Conservation (phyloP, 2,329 filamentous ascomycete species). For the Aspergillus sp. region DNA sequence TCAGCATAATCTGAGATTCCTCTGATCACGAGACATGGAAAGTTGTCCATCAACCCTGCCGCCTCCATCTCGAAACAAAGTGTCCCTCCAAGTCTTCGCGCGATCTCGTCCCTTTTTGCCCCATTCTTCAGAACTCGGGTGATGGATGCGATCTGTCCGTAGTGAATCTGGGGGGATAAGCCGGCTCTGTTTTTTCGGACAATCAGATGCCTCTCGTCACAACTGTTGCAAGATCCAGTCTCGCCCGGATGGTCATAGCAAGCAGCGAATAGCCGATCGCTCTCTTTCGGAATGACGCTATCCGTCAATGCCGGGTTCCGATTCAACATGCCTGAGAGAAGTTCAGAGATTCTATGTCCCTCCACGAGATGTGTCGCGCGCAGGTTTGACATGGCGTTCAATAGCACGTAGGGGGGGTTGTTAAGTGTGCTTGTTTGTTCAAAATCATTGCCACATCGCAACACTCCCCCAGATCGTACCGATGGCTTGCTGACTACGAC, state of each 20-base stretch:
- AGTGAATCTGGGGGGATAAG: background rate
- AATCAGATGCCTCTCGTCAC: background rate
- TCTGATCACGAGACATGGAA: conserved; percentile 8
- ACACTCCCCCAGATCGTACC: conserved; percentile 22
- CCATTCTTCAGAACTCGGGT: conserved; percentile 3
- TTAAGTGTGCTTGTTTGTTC: background rate
- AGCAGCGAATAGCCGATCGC: background rate
- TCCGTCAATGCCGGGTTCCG: background rate
- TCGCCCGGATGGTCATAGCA: background rate
- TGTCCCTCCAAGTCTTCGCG: background rate
- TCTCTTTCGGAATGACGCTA: background rate
- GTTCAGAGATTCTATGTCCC: background rate
- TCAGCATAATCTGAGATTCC: conserved; percentile 6
- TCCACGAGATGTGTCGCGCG: background rate
- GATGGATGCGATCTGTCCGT: conserved; percentile 5
- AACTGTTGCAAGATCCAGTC: background rate
- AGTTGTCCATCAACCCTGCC: conserved; percentile 3
- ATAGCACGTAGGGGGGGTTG: conserved; percentile 3
- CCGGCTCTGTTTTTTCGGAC: background rate
- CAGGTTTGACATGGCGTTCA: background rate
- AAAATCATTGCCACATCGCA: conserved; percentile 28
- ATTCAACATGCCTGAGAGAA: background rate
- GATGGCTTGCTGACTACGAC: conserved; percentile 31
- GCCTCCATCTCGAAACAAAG: conserved; percentile 13
- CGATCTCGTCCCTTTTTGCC: background rate